A percentile compares a stretch with the other conserved stretches of the same genome.
These are phyloP conservation scores for Ceratobasidium sp. DNA, from an alignment of 1,284 basidiomycete species.

Conservation along the genomic window DNA sequence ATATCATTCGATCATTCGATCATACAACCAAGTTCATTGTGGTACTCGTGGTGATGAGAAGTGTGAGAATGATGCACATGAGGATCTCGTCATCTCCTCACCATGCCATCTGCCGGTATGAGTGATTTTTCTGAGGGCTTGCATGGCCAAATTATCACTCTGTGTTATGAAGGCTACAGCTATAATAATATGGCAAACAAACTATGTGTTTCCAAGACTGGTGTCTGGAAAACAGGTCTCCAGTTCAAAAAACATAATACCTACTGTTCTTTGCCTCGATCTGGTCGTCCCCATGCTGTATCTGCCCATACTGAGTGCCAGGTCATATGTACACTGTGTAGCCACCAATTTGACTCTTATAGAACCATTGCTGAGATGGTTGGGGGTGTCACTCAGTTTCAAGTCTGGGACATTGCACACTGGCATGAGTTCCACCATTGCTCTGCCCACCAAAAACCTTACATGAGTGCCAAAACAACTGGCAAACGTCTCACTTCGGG, in stretches of 20 bases:
- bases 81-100: background rate
- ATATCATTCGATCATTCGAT: too few species aligned
- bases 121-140: background rate
- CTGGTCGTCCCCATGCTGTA: background rate
- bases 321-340: background rate
- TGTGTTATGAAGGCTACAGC: background rate
- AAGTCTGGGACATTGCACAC: conserved; percentile 6
- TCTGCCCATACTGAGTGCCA: background rate
- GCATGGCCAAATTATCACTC: background rate
- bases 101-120: background rate
- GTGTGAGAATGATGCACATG: background rate
- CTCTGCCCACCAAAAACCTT: conserved; percentile 8
- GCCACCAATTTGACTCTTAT: background rate
- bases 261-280: background rate
- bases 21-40: too few species aligned
- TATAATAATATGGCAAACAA: background rate
- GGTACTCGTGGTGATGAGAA: background rate
- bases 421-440: background rate
- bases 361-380: background rate
- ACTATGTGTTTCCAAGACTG: background rate
- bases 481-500: conserved; percentile 5
- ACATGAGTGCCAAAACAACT: background rate
- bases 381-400: background rate
- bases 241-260: background rate
- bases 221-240: background rate